Percentiles rank a stretch among this genome's conserved stretches.
These are phyloP conservation scores for Rhododendron ferrugineum DNA, from an alignment of 148 eudicot species.

Conservation along the genomic window DNA sequence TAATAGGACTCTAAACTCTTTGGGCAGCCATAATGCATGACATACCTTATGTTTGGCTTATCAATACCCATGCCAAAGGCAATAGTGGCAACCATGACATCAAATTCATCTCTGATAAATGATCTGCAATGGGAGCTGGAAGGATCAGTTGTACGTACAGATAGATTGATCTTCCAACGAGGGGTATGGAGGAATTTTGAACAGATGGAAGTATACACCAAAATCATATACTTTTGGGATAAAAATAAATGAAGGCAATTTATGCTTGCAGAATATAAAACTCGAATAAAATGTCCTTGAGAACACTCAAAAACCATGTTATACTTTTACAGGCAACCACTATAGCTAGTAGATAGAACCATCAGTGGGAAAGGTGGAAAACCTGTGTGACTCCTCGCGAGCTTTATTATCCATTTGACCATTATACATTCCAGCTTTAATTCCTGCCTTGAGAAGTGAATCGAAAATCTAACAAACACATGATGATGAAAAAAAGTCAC, in stretches of 20 bases:
- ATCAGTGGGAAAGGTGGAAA: neutral
- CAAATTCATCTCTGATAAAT: constrained; percentile 72
- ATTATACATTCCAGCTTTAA: constrained; percentile 73
- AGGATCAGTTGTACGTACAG: neutral
- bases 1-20: constrained; percentile 84
- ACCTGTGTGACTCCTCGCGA: constrained; percentile 75
- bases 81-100: constrained; percentile 82
- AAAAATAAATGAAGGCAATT: neutral
- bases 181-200: neutral
- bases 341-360: constrained; percentile 2
- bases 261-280: neutral
- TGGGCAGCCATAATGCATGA: constrained; percentile 84
- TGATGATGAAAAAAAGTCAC: neutral
- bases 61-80: constrained; percentile 98
- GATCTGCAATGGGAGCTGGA: constrained; percentile 35
- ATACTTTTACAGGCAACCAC: neutral
- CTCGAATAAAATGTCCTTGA: neutral
- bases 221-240: neutral
- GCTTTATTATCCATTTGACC: constrained; percentile 67
- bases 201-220: neutral
- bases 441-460: constrained; percentile 46
- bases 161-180: neutral
- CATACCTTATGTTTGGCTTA: constrained; percentile 73
- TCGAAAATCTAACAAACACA: constrained; percentile 43
- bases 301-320: neutral